Evolutionary conservation across 1,139 yeast species (phyloP), one percentile per base, ranked within the genome.

Genomic region (Starmera stellimalicola): DNA sequence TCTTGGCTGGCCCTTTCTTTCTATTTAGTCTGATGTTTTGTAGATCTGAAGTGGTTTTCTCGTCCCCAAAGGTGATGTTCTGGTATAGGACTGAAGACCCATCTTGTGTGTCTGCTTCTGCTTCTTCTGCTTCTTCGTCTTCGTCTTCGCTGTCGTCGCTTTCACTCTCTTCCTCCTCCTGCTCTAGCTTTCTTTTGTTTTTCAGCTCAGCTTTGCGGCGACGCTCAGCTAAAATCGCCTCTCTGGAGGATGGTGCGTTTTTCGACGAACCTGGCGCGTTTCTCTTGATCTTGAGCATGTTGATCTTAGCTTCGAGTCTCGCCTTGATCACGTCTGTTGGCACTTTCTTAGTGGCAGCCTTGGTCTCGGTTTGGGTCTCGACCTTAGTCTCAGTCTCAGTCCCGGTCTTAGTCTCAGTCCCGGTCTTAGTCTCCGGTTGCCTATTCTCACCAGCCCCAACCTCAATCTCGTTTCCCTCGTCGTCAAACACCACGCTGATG

Each of bases 221-320:
- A 50, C 68, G 68, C 53, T 65, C 87, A 34, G 70, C 81, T 40
- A 81, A 58, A 32, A 81, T 79, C 38, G 80, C 84, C 42, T 80
- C 87, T 53, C 93, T 68, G 3, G 88, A 78, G 39, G 78, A 70
- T 10, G 93, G 91, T 0, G 95, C 93, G 18, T 94, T 95, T 5
- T 70, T 66, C 12, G 68, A 76, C 0, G 91, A 63, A 2, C 97
- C 97, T 1, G 93, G 93, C 1, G 97, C 98, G 51, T 81, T 88
- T 51, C 99, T 75, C 57, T 74, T 82, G 38, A 80, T 91, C 45
- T 77, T 75, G 58, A 91, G 55, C 19, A 59, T 65, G 39, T 65
- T 72, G 43, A 91, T 88, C 55, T 77, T 83, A 16, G 70, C 70
- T 23, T 91, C 78, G 34, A 91, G 68, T 54, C 80, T 77, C 42